Base-by-base conservation (phyloP, 805 yeast genomes). In the Yamadazyma scolyti region DNA sequence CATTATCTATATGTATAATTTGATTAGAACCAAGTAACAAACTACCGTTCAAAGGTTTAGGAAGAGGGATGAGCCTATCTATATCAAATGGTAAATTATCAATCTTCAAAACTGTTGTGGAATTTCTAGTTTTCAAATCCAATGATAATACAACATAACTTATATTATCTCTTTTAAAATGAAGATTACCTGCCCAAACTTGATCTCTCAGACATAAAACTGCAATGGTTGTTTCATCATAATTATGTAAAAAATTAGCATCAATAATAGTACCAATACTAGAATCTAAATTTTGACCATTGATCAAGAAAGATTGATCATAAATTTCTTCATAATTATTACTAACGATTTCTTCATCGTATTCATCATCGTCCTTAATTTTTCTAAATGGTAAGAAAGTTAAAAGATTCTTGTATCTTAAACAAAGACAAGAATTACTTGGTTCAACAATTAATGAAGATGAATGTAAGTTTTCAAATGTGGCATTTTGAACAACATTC, bases 161-260 rank as follows among this genome's bases (percentile, higher is more conserved):
- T 18, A 77, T 63, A 11, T 77, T 81, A 47, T 86, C 95, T 46
- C 77, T 80, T 5, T 58, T 62, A 29, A 69, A 58, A 2, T 80
- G 69, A 20, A 82, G 56, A 31, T 74, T 69, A 0, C 96, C 96
- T 0, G 94, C 79, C 95, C 96, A 86, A 0, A 88, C 76, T 12
- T 72, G 65, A 11, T 58, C 43, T 27, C 48, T 61, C 19, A 76
- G 75, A 31, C 77, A 72, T 16, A 87, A 50, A 4, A 87, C 67
- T 0, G 82, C 90, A 13, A 87, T 43, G 0, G 97, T 89, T 0
- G 97, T 95, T 36, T 82, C 93, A 42, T 82, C 63, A 49, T 86
- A 90, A 34, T 80, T 80, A 47, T 77, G 57, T 23, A 90, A 55
- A 50, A 84, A 89, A 28, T 75, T 77, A 43, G 81, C 68, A 48